Percentiles rank a stretch among this genome's conserved stretches.
These are phyloP conservation scores for Odonthalia washingtoniensis DNA, from an alignment of 31 red algal species.

Conservation along the genomic window DNA sequence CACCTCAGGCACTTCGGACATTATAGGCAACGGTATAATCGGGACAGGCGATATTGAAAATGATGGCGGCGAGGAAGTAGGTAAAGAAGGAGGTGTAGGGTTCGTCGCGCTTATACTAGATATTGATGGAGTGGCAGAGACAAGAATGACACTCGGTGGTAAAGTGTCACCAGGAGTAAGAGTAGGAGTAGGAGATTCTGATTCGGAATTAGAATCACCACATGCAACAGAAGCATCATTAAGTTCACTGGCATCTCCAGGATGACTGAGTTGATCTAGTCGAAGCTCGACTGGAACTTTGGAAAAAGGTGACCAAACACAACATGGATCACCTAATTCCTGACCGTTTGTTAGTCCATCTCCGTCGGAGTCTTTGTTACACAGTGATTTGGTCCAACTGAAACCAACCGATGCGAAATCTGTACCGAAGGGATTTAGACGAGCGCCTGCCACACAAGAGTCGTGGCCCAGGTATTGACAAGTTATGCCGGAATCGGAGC, in stretches of 20 bases:
- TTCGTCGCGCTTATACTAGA: no score
- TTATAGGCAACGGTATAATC: no score
- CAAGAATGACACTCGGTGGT: no score
- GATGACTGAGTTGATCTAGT: conserved; percentile 37
- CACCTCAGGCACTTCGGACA: no score
- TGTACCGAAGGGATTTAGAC: conserved; percentile 67
- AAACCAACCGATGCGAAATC: conserved; percentile 59
- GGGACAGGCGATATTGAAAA: neutral
- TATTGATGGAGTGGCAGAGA: no score
- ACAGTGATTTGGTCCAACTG: conserved; percentile 57
- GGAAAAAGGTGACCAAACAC: conserved; percentile 46
- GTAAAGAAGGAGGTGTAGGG: neutral
- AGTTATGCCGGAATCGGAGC: conserved; percentile 30
- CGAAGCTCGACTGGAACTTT: conserved; percentile 23
- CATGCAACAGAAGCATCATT: conserved; percentile 4
- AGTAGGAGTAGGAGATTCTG: no score
- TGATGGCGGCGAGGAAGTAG: neutral
- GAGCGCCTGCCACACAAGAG: conserved; percentile 53
- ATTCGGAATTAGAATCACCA: neutral
- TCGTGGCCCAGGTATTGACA: conserved; percentile 51
- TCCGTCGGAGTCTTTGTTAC: conserved; percentile 74
- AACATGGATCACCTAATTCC: conserved; percentile 88
- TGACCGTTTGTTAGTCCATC: conserved; percentile 83
- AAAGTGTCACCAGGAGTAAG: no score
- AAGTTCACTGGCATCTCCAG: conserved; percentile 24